phyloP scores from a whole-genome alignment of 2,329 filamentous ascomycete species.

The Hortaea werneckii region DNA sequence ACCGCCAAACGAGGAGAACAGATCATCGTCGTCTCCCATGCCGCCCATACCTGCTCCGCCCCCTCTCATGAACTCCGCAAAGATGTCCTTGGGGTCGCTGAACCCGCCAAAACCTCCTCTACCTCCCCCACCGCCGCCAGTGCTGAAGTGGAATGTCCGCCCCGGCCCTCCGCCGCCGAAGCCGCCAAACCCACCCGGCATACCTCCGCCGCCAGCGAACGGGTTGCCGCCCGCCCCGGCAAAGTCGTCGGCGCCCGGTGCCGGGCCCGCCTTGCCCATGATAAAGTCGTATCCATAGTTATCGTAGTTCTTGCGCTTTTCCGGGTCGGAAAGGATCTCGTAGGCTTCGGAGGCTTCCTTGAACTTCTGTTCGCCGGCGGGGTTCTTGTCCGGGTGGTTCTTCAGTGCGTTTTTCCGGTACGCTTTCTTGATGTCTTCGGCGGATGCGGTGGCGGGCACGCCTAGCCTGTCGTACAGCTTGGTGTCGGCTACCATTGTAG shows the following conservation, averaged over 20 bases:
- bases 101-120: conserved; percentile 62
- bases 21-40: conserved; percentile 43
- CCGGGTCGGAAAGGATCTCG: conserved; percentile 92
- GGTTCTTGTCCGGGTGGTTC: conserved; percentile 95
- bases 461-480: conserved; percentile 85
- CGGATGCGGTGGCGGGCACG: conserved; percentile 67
- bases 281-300: conserved; percentile 91
- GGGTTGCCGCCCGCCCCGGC: conserved; percentile 28
- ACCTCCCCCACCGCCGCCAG: conserved; percentile 39
- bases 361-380: conserved; percentile 81
- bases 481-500: conserved; percentile 80
- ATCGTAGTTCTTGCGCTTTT: conserved; percentile 94
- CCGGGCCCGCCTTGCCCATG: conserved; percentile 27
- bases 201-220: conserved; percentile 42
- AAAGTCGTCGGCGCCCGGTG: conserved; percentile 50
- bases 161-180: conserved; percentile 32
- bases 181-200: conserved; percentile 48
- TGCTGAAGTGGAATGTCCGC: conserved; percentile 56
- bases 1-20: conserved; percentile 45
- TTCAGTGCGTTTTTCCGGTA: conserved; percentile 76
- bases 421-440: conserved; percentile 96
- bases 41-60: conserved; percentile 40
- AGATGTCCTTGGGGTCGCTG: conserved; percentile 73
- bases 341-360: conserved; percentile 97
- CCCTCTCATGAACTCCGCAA: conserved; percentile 67